Conservation (phyloP, 768 basidiomycete species). For the Lyophyllum semitale region DNA sequence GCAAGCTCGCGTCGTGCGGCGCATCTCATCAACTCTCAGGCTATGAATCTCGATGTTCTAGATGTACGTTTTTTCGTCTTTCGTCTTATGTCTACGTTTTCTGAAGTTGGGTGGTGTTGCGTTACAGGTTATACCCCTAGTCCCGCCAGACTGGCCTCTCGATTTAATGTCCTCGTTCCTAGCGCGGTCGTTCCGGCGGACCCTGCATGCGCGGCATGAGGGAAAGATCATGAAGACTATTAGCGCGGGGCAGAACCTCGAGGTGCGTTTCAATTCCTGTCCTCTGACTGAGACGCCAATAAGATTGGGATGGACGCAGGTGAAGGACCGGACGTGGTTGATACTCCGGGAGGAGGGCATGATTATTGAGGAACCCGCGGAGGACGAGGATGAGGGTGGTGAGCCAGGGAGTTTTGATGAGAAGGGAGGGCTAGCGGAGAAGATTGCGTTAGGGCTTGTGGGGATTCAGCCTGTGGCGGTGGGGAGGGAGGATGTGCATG, state of each 20-base stretch:
- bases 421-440: slow-evolving; percentile 43
- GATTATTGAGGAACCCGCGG: slow-evolving; percentile 62
- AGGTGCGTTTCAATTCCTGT: slow-evolving; percentile 35
- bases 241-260: slow-evolving; percentile 77
- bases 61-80: slow-evolving; percentile 59
- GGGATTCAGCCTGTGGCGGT: background rate
- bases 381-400: slow-evolving; percentile 43
- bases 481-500: slow-evolving; percentile 1
- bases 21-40: slow-evolving; percentile 77
- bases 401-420: slow-evolving; percentile 43
- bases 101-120: slow-evolving; percentile 1
- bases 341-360: slow-evolving; percentile 64
- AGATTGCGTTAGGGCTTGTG: slow-evolving; percentile 31
- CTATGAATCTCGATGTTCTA: slow-evolving; percentile 70
- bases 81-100: background rate
- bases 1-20: slow-evolving; percentile 59
- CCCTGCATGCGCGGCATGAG: slow-evolving; percentile 70
- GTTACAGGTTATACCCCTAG: slow-evolving; percentile 56
- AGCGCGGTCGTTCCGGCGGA: slow-evolving; percentile 73
- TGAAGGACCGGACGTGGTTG: slow-evolving; percentile 60
- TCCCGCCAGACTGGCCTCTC: slow-evolving; percentile 80
- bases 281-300: background rate
- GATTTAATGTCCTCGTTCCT: slow-evolving; percentile 75
- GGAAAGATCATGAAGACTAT: slow-evolving; percentile 78
- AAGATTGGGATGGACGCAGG: slow-evolving; percentile 29